These are phyloP conservation scores for Tagetes patula DNA, from an alignment of 129 eudicot genomes.

Conservation along the genomic window DNA sequence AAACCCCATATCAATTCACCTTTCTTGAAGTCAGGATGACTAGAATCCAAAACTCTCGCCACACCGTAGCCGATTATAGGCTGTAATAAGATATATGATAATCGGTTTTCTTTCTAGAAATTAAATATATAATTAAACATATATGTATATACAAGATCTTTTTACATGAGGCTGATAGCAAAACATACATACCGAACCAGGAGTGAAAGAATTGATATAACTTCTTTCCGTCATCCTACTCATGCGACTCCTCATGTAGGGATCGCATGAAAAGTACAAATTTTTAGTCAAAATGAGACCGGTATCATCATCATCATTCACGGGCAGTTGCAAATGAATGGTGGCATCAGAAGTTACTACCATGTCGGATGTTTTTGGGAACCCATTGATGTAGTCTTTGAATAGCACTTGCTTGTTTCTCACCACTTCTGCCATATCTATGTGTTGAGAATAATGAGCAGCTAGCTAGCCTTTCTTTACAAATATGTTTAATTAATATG, in stretches of 20 bases:
- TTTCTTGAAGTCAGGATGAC: not conserved
- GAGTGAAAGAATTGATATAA: conserved; percentile 7
- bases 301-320: not conserved
- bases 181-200: conserved; percentile 14
- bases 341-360: conserved; percentile 27
- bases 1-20: not conserved
- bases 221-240: not conserved
- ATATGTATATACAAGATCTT: no score
- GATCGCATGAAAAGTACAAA: conserved; percentile 20
- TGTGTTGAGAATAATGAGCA: not conserved
- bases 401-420: conserved; percentile 35
- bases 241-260: conserved; percentile 20
- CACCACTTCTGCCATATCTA: not conserved
- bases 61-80: not conserved
- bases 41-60: not conserved
- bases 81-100: not conserved
- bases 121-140: no score
- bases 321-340: conserved; percentile 29
- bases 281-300: conserved; percentile 1
- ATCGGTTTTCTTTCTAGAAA: no score
- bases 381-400: conserved; percentile 30
- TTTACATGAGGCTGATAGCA: no score
- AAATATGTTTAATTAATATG: not conserved
- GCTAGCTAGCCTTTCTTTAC: no score
- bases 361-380: conserved; percentile 16